These are phyloP conservation scores for Aspergillus ruber DNA, from an alignment of 2,329 filamentous ascomycete species.

Conservation along the genomic window DNA sequence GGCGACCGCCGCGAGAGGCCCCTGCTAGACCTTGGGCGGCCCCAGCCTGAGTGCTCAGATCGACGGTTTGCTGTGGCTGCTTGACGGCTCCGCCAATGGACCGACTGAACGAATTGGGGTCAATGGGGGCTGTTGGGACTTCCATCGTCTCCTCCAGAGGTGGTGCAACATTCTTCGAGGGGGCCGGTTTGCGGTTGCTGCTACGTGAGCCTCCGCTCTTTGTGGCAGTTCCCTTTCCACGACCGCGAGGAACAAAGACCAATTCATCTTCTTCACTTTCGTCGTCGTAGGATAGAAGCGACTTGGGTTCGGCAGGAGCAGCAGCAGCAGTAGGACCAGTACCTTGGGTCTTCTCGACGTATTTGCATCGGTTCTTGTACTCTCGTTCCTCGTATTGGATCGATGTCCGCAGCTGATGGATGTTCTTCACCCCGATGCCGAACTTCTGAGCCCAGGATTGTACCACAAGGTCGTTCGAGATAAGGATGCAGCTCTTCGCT, in stretches of 20 bases:
- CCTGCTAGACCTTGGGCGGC: constrained; percentile 29
- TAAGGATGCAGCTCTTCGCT: constrained; percentile 35
- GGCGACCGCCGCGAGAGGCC: constrained; percentile 27
- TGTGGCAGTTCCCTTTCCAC: constrained; percentile 26
- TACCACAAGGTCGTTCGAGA: constrained; percentile 39
- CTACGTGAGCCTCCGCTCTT: constrained; percentile 21
- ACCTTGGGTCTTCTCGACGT: constrained; percentile 38
- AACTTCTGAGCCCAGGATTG: constrained; percentile 44
- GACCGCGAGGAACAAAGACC: constrained; percentile 40
- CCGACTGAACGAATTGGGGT: constrained; percentile 44
- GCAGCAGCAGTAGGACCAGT: constrained; percentile 2
- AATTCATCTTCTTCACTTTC: constrained; percentile 45
- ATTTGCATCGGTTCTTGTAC: constrained; percentile 40
- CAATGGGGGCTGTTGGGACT: constrained; percentile 42
- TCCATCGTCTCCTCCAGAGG: constrained; percentile 30
- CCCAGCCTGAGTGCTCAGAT: constrained; percentile 27
- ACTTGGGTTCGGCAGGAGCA: constrained; percentile 30
- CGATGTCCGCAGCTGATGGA: constrained; percentile 42
- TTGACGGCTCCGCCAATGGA: constrained; percentile 25
- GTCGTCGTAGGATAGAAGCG: constrained; percentile 42
- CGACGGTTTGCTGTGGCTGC: constrained; percentile 16
- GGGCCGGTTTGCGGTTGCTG: constrained; percentile 25
- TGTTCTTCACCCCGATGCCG: constrained; percentile 42
- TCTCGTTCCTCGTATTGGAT: constrained; percentile 43
- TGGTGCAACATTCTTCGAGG: constrained; percentile 16